Evolutionary conservation across 2,329 filamentous ascomycete genomes (phyloP).

Genomic region (Zymoseptoria pseudotritici): DNA sequence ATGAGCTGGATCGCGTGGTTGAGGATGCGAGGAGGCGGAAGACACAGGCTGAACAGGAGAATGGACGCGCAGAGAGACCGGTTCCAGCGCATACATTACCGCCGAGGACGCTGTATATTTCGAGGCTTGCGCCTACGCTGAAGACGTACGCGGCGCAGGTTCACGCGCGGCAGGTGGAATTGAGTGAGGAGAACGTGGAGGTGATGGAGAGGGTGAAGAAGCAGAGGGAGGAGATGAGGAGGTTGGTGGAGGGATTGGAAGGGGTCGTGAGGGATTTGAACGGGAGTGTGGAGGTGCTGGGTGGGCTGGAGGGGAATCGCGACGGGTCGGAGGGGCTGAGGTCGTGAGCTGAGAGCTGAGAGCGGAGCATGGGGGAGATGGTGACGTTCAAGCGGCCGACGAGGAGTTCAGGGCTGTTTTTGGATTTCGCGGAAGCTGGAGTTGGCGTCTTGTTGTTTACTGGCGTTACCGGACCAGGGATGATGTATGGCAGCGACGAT

Average conservation of each 20-base stretch:
- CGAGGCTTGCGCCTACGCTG: slow-evolving; percentile 53
- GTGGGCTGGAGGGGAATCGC: slow-evolving; percentile 25
- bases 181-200: slow-evolving; percentile 47
- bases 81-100: slow-evolving; percentile 52
- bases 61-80: slow-evolving; percentile 28
- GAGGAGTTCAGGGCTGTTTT: no score
- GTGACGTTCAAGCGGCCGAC: no score
- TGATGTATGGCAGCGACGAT: no score
- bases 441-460: no score
- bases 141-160: slow-evolving; percentile 44
- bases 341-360: not conserved
- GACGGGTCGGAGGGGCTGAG: slow-evolving; percentile 25
- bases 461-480: no score
- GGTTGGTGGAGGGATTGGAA: slow-evolving; percentile 48
- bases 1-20: slow-evolving; percentile 54
- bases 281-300: slow-evolving; percentile 35
- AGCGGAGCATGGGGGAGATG: no score
- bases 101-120: slow-evolving; percentile 49
- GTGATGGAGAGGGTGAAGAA: slow-evolving; percentile 44
- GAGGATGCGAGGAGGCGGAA: slow-evolving; percentile 51
- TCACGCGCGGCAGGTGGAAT: slow-evolving; percentile 41
- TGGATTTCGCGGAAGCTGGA: no score
- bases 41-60: slow-evolving; percentile 34
- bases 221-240: slow-evolving; percentile 52
- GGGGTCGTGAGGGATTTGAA: slow-evolving; percentile 51